Evolutionary conservation across 495 filamentous ascomycete genomes (phyloP).

Genomic region (Echria macrotheca): DNA sequence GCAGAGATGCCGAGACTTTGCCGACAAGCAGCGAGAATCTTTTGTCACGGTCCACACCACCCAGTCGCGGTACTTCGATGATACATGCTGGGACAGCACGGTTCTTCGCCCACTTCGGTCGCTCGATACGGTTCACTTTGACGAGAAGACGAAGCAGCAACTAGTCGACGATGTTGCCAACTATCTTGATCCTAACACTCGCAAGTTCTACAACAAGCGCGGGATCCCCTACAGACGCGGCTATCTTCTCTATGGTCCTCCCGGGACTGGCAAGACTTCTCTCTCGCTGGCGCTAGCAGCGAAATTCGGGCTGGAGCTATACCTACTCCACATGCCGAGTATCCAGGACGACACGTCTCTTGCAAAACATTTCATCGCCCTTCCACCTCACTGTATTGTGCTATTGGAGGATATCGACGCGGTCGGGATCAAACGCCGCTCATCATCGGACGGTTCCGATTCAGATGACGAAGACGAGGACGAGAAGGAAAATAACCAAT

Average conservation of each 20-base stretch:
- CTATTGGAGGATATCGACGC: slow-evolving; percentile 66
- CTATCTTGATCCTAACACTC: slow-evolving; percentile 67
- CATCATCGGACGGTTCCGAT: slow-evolving; percentile 19
- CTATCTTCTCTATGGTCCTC: slow-evolving; percentile 59
- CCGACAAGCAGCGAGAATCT: slow-evolving; percentile 41
- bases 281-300: slow-evolving; percentile 60
- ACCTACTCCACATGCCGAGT: slow-evolving; percentile 53
- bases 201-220: slow-evolving; percentile 63
- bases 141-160: slow-evolving; percentile 54
- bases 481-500: slow-evolving; percentile 21
- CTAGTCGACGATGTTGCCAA: slow-evolving; percentile 72
- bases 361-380: slow-evolving; percentile 52
- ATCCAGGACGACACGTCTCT: slow-evolving; percentile 39
- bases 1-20: slow-evolving; percentile 38
- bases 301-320: slow-evolving; percentile 58
- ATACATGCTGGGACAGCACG: slow-evolving; percentile 39
- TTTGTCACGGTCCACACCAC: slow-evolving; percentile 37
- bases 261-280: slow-evolving; percentile 63
- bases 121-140: slow-evolving; percentile 44
- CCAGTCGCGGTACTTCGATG: slow-evolving; percentile 18
- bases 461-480: slow-evolving; percentile 24
- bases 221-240: slow-evolving; percentile 63
- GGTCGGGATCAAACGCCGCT: slow-evolving; percentile 43
- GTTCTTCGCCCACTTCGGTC: slow-evolving; percentile 40
- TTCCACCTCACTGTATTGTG: slow-evolving; percentile 59